phyloP scores from a whole-genome alignment of 192 early-diverging fungal genomes.

The Backusella psychrophila region DNA sequence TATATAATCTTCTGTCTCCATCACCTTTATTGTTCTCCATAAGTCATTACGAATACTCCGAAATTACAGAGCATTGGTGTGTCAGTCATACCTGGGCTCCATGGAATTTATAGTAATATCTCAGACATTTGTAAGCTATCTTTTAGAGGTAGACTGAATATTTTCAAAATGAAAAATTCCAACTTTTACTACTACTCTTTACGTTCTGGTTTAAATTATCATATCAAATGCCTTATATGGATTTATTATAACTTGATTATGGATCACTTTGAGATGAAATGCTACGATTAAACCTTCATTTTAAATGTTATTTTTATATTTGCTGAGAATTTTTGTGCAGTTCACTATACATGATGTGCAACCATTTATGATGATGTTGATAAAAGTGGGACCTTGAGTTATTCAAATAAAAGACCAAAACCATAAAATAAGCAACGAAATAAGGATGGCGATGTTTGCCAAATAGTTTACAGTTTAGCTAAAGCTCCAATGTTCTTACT shows the following conservation, averaged over 20 bases:
- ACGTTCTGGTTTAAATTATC: background rate
- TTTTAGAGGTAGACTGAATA: background rate
- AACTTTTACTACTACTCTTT: background rate
- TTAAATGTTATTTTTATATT: too few relatives aligned
- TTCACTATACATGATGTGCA: too few relatives aligned
- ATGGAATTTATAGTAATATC: background rate
- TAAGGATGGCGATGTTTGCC: too few relatives aligned
- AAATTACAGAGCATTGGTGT: background rate
- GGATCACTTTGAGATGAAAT: too few relatives aligned
- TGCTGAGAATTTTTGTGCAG: too few relatives aligned
- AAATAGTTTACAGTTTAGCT: background rate
- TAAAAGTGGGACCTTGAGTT: too few relatives aligned
- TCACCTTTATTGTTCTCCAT: too few relatives aligned
- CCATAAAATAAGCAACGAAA: too few relatives aligned
- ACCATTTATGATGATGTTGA: too few relatives aligned
- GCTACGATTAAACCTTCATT: too few relatives aligned
- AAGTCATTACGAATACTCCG: background rate
- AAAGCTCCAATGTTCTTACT: background rate
- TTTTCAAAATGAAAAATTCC: background rate
- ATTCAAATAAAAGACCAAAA: too few relatives aligned
- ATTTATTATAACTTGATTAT: background rate
- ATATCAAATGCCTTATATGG: background rate
- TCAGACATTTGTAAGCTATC: background rate
- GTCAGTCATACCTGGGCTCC: background rate
- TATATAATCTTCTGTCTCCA: too few relatives aligned